A percentile compares a stretch with the other conserved stretches of the same genome.
phyloP scores from a whole-genome alignment of 2,329 filamentous ascomycete species.

The Trichoderma polysporum region DNA sequence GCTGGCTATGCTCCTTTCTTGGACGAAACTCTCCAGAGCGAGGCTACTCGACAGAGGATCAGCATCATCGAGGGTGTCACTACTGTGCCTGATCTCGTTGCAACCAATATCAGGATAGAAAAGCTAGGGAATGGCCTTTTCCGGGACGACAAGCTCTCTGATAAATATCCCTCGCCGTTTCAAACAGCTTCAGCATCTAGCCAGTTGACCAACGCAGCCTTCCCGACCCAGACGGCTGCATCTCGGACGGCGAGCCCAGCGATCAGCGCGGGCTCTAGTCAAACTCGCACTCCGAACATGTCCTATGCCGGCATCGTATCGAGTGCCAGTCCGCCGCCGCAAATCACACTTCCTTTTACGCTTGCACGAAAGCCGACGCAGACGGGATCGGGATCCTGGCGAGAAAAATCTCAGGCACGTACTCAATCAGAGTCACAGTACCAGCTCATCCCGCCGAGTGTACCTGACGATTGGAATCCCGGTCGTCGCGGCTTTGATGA shows the following conservation, averaged over 20 bases:
- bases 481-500: conserved; percentile 55
- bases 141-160: conserved; percentile 52
- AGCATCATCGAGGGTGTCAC: conserved; percentile 56
- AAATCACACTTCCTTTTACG: conserved; percentile 42
- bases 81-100: conserved; percentile 49
- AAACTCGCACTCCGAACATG: conserved; percentile 20
- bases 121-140: conserved; percentile 51
- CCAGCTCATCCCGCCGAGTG: conserved; percentile 30
- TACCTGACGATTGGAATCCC: conserved; percentile 49
- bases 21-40: conserved; percentile 52
- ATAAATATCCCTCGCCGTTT: conserved; percentile 28
- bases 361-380: conserved; percentile 33
- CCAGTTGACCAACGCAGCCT: neutral
- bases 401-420: conserved; percentile 31
- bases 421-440: conserved; percentile 38
- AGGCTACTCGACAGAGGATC: conserved; percentile 44
- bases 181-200: neutral
- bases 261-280: conserved; percentile 21
- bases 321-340: conserved; percentile 44
- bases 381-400: neutral
- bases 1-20: conserved; percentile 60
- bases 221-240: neutral
- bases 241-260: conserved; percentile 23
- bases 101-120: conserved; percentile 47
- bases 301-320: conserved; percentile 46